A percentile compares a stretch with the other conserved stretches of the same genome.
phyloP scores from a whole-genome alignment of 805 yeast genomes.

The Candida mattraensis region DNA sequence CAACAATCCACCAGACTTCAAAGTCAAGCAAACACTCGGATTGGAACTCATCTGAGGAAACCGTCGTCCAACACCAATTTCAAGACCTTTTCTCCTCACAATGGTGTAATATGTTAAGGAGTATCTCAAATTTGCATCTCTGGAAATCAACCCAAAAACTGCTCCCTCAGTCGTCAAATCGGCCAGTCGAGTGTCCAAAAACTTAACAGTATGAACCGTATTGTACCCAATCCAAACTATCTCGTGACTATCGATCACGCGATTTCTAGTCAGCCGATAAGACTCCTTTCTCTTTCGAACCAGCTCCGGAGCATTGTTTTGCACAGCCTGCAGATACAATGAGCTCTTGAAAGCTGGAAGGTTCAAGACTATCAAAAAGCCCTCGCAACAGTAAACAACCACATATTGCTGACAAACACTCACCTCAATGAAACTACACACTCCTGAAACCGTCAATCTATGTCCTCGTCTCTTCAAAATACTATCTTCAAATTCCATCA shows the following conservation, averaged over 20 bases:
- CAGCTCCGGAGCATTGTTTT: conserved; percentile 16
- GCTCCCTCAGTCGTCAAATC: conserved; percentile 10
- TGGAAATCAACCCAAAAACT: conserved; percentile 14
- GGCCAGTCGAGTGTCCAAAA: conserved; percentile 7
- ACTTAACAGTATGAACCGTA: conserved; percentile 14
- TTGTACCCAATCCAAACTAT: conserved; percentile 16
- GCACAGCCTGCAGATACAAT: conserved; percentile 18
- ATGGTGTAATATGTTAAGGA: conserved; percentile 17
- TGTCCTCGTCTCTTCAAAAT: too few species aligned
- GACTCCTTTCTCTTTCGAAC: conserved; percentile 17
- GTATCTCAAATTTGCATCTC: conserved; percentile 21
- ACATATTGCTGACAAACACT: conserved; percentile 22
- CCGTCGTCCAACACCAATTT: conserved; percentile 5
- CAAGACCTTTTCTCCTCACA: conserved; percentile 1
- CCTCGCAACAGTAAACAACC: conserved; percentile 19
- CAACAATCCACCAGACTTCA: conserved; percentile 15
- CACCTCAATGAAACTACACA: conserved; percentile 22
- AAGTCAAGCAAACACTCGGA: conserved; percentile 20
- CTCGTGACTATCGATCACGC: conserved; percentile 20
- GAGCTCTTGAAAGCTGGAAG: conserved; percentile 21
- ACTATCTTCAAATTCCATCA: conserved; percentile 14
- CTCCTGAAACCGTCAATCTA: conserved; percentile 10
- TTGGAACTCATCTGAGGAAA: conserved; percentile 15
- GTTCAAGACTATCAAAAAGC: conserved; percentile 22
- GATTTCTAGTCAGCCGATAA: conserved; percentile 9